Base-by-base conservation (phyloP, 1,284 basidiomycete genomes). In the Exsudoporus floridanus region DNA sequence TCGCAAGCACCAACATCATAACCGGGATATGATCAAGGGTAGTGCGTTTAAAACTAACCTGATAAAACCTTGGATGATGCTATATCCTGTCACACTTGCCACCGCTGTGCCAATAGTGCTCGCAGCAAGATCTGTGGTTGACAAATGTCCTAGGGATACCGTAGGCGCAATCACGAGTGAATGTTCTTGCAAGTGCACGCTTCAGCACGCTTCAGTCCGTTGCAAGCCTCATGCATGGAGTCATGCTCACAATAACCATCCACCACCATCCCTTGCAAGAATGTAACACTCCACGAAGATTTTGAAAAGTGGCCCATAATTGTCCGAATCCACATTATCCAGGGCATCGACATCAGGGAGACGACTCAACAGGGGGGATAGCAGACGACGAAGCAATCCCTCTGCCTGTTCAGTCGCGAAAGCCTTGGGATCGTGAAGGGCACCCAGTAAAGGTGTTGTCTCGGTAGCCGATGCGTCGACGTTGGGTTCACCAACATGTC, bases 71-170 rank as follows among this genome's bases (percentile, higher is more conserved):
- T 67, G 63, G 25, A 69, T 54, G 13, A 65, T 52, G 33, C 66
- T 65, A 46, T 63, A 65, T 3, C 63, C 66, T 5, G 63, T 69
- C 14, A 65, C 36, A 42, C 60, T 65, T 41, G 65, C 53, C 7
- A 64, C 53, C 5, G 65, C 50, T 23, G 52, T 67, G 3, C 58
- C 63, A n/a, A 69, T 55, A 13, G 55, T 57, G 23, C 66, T 62
- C 4, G 65, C 58, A 43, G 66, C 66, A 38, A 69, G 63, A 45
- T 67, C 56, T 0, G 34, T 59, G 3, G 63, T 67, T 5, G 66
- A 65, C 31, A 65, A 44, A 41, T 65, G 64, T 18, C 63, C 66
- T 34, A 67, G 50, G 16, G 62, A 67, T 39, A 62, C 25, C n/a
- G 38, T 60, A 18, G 63, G 65, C 30, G 63, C 65, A 47, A 64